phyloP scores from a whole-genome alignment of 495 filamentous ascomycete genomes.

The Pyrenopolyporus hunteri region DNA sequence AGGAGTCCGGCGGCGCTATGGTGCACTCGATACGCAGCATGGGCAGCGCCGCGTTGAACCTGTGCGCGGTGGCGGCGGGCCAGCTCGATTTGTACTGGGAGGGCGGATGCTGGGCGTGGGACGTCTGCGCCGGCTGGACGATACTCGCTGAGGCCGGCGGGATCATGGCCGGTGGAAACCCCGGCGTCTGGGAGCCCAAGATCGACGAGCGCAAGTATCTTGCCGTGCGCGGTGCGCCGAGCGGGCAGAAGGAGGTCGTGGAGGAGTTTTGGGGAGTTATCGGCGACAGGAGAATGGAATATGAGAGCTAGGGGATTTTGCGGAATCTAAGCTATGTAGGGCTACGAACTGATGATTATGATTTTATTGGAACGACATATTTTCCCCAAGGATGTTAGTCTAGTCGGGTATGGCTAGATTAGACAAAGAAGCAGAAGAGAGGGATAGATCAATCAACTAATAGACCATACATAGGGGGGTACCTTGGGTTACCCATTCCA shows the following conservation, averaged over 20 bases:
- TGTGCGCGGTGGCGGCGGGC: constrained; percentile 81
- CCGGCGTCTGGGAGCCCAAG: constrained; percentile 72
- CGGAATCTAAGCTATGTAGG: constrained; percentile 10
- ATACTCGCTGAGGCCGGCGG: constrained; percentile 87
- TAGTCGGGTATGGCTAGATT: neutral
- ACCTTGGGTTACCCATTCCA: constrained; percentile 17
- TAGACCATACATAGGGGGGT: constrained; percentile 22
- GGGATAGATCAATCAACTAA: constrained; percentile 25
- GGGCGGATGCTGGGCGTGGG: constrained; percentile 93
- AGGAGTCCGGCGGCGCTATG: constrained; percentile 75
- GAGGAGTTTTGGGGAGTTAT: constrained; percentile 79
- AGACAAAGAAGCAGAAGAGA: constrained; percentile 24
- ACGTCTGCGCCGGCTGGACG: constrained; percentile 91
- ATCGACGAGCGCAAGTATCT: constrained; percentile 83
- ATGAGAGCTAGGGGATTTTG: constrained; percentile 42
- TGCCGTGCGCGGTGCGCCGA: constrained; percentile 69
- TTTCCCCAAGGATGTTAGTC: constrained; percentile 9
- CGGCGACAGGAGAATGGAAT: constrained; percentile 61
- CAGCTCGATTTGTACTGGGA: constrained; percentile 90
- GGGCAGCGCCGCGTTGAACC: constrained; percentile 82
- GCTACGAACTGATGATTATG: constrained; percentile 12
- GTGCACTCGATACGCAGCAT: constrained; percentile 77
- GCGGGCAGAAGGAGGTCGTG: constrained; percentile 75
- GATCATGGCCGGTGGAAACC: constrained; percentile 77
- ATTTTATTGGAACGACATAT: constrained; percentile 11